Percentiles rank a stretch among this genome's conserved stretches.
phyloP scores from a whole-genome alignment of 306 rosid species.

The Lathyrus oleraceus region DNA sequence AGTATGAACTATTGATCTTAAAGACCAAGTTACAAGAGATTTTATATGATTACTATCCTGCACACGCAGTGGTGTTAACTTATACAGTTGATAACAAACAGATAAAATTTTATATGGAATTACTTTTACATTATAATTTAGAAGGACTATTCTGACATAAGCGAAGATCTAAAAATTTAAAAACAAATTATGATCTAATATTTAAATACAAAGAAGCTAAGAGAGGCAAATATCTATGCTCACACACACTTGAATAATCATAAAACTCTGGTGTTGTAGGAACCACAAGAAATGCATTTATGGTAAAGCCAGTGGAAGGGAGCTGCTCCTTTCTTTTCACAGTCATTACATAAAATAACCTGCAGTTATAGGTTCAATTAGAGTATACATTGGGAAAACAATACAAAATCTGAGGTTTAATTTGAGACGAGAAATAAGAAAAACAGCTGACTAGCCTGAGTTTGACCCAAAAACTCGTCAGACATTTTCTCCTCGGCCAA shows the following conservation, averaged over 20 bases:
- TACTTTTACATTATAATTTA: constrained; percentile 17
- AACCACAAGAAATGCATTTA: constrained; percentile 78
- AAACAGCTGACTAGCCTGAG: constrained; percentile 61
- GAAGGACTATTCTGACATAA: constrained; percentile 23
- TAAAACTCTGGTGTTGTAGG: constrained; percentile 81
- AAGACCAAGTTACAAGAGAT: too few species aligned
- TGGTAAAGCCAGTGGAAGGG: constrained; percentile 88
- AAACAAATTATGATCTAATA: constrained; percentile 27
- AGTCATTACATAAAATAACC: constrained; percentile 85
- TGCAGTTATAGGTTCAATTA: constrained; percentile 48
- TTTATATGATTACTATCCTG: too few species aligned
- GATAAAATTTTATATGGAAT: not conserved
- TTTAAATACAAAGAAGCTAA: constrained; percentile 41
- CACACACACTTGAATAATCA: constrained; percentile 41
- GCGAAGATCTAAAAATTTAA: constrained; percentile 22
- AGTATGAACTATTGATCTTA: too few species aligned
- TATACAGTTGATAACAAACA: too few species aligned
- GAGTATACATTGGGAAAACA: constrained; percentile 13
- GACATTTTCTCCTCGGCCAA: constrained; percentile 77
- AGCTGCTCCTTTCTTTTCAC: constrained; percentile 84
- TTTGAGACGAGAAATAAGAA: constrained; percentile 12
- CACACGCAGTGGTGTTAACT: too few species aligned
- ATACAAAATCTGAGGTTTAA: not conserved
- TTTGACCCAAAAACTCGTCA: constrained; percentile 58
- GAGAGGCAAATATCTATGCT: constrained; percentile 40